Base-by-base conservation (phyloP, 169 alveolate genomes). In the Eimeria necatrix region DNA sequence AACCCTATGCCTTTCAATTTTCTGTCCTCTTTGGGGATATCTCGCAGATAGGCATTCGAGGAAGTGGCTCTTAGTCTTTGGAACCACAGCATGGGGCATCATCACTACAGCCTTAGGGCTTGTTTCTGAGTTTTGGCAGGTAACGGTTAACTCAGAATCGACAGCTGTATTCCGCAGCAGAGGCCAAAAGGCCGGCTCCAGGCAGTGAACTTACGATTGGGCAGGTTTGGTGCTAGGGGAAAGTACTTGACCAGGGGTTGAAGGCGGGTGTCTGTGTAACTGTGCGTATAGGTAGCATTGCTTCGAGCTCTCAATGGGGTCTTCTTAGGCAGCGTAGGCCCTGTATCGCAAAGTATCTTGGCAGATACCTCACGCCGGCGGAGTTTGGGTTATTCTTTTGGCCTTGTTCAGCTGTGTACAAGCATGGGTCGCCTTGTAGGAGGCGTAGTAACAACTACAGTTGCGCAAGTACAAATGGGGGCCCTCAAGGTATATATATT, bases 1-100 rank as follows among this genome's bases (percentile, higher is more conserved):
- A 94, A 96, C 97, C 14, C 94, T 98, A 73, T 96, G 98, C 94
- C 95, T 98, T 91, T 97, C 98, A 22, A 87, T 96, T 20, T 97
- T 96, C 91, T 96, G 98, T 78, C 99, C 99, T 12, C 93, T 98
- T 51, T 98, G 99, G 99, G 99, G 99, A 16, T 97, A 94, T 71
- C 94, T 98, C 74, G 97, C 98, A 22, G 99, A 98, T 91, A 96
- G 96, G 80, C 96, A 96, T 96, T 97, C 98, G 22, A 87, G 97
- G 92, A 96, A 97, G 80, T 96, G 98, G 97, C 96, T 98, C 84
- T 95, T 98, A 49, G 98, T 97, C 52, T 92, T 96, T 71, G 99
- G 99, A n/a, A 96, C 97, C 51, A 95, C 96, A 12, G 95, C 95
- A n/a, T 97, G 98, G 97, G 99, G 99, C 16, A 73, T 97, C 24